Evolutionary conservation across 2,329 filamentous ascomycete species (phyloP).

Genomic region (Scedosporium minutisporum): DNA sequence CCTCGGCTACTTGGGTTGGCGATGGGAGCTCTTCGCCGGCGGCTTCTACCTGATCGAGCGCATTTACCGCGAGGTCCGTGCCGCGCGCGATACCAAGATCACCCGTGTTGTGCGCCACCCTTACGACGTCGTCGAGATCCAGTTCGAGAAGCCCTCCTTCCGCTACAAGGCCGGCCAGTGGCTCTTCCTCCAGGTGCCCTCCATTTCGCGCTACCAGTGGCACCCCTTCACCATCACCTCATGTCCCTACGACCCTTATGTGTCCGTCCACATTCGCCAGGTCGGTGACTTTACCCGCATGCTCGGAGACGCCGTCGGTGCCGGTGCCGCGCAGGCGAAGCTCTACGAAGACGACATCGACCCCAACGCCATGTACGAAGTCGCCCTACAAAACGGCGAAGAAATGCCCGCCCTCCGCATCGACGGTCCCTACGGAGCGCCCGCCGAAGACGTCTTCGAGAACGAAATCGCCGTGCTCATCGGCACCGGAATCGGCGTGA

Average conservation of each 20-base stretch:
- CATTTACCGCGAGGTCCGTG: constrained; percentile 81
- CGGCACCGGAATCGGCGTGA: constrained; percentile 68
- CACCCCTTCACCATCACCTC: constrained; percentile 92
- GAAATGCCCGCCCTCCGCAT: constrained; percentile 73
- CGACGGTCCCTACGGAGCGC: constrained; percentile 81
- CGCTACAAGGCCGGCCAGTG: constrained; percentile 88
- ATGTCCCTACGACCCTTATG: constrained; percentile 78
- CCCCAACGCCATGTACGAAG: constrained; percentile 83
- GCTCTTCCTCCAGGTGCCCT: constrained; percentile 79
- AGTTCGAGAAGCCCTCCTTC: constrained; percentile 82
- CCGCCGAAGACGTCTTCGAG: constrained; percentile 86
- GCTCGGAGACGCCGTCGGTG: constrained; percentile 73
- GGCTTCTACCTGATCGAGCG: constrained; percentile 80
- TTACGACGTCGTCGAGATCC: constrained; percentile 85
- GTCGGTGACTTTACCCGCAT: constrained; percentile 79
- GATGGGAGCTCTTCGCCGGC: constrained; percentile 87
- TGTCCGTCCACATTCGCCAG: constrained; percentile 79
- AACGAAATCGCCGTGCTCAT: constrained; percentile 73
- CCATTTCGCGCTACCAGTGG: constrained; percentile 74
- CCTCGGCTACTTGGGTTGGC: constrained; percentile 91
- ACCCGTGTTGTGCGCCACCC: constrained; percentile 92
- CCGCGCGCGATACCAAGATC: constrained; percentile 76
- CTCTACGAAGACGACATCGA: constrained; percentile 68
- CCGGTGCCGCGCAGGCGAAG: constrained; percentile 67
- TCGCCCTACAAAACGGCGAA: constrained; percentile 74